phyloP scores from a whole-genome alignment of 306 rosid species.

The Fragaria nilgerrensis region DNA sequence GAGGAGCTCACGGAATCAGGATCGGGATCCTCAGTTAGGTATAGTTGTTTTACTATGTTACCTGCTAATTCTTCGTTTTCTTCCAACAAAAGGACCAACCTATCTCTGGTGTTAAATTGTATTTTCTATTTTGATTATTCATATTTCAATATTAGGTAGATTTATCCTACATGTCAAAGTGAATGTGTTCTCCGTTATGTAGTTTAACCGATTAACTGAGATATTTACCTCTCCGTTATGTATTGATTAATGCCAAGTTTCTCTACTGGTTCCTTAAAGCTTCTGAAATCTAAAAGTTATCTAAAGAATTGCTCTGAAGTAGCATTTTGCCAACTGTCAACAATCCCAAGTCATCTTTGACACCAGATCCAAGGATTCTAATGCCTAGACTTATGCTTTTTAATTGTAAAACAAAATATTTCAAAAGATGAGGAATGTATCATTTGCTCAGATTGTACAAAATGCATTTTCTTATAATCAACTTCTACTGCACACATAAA shows the following conservation, averaged over 20 bases:
- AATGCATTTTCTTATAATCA: not conserved
- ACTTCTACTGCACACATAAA: not conserved
- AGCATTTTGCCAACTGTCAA: not conserved
- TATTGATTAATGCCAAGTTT: not conserved
- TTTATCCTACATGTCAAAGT: not conserved
- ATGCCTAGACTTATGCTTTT: not conserved
- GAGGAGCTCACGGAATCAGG: slow-evolving; percentile 60
- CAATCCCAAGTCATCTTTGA: not conserved
- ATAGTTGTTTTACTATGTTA: slow-evolving; percentile 23
- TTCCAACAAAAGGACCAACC: not conserved
- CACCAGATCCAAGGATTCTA: not conserved
- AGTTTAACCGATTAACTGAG: not conserved
- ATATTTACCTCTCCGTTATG: not conserved
- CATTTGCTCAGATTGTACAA: not conserved
- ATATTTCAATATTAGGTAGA: not conserved
- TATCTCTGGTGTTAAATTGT: not conserved
- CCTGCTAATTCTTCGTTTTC: not conserved
- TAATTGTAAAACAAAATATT: not conserved
- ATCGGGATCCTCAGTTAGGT: slow-evolving; percentile 61
- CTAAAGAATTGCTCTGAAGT: not conserved
- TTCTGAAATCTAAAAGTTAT: not conserved
- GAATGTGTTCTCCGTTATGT: not conserved
- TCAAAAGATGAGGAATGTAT: not conserved
- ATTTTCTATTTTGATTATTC: not conserved
- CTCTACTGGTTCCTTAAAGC: not conserved